Evolutionary conservation across 305 asterid genomes (phyloP).

Genomic region (Coffea humblotiana): DNA sequence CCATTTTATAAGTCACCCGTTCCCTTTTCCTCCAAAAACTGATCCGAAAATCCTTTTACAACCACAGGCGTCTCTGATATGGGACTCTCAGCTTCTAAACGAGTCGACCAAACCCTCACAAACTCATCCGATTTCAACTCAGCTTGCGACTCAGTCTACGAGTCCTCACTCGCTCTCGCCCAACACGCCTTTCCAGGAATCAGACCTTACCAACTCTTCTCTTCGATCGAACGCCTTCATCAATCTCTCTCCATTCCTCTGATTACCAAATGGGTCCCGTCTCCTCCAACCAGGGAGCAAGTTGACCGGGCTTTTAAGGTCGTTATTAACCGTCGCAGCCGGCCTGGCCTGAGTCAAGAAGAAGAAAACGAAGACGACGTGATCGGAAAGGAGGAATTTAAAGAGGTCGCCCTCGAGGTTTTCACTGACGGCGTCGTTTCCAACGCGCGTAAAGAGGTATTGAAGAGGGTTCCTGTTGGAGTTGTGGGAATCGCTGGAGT

Average conservation of each 20-base stretch:
- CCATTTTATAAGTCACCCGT: no score
- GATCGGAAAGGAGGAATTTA: constrained; percentile 49
- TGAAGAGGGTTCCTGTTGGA: constrained; percentile 62
- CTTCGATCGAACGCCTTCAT: constrained; percentile 72
- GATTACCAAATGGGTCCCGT: constrained; percentile 60
- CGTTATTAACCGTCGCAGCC: constrained; percentile 25
- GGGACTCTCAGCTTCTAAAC: constrained; percentile 73
- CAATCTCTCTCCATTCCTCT: constrained; percentile 45
- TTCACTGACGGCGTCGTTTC: constrained; percentile 52
- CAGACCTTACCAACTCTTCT: constrained; percentile 67
- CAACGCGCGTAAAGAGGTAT: constrained; percentile 39
- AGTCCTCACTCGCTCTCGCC: constrained; percentile 49
- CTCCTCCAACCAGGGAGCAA: constrained; percentile 53
- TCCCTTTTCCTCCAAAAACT: no score
- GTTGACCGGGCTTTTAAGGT: constrained; percentile 57
- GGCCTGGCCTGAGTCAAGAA: constrained; percentile 23
- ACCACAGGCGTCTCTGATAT: constrained; percentile 17
- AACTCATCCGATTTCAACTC: constrained; percentile 56
- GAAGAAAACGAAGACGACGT: constrained; percentile 29
- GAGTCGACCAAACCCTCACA: constrained; percentile 44
- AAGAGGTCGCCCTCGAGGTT: constrained; percentile 52
- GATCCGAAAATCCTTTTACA: no score
- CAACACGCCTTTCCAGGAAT: constrained; percentile 80
- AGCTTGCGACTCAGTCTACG: constrained; percentile 56
- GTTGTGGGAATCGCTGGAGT: constrained; percentile 64